These are phyloP conservation scores for Anthracocystis panici-leucophaei DNA, from an alignment of 1,284 basidiomycete genomes.

Conservation along the genomic window DNA sequence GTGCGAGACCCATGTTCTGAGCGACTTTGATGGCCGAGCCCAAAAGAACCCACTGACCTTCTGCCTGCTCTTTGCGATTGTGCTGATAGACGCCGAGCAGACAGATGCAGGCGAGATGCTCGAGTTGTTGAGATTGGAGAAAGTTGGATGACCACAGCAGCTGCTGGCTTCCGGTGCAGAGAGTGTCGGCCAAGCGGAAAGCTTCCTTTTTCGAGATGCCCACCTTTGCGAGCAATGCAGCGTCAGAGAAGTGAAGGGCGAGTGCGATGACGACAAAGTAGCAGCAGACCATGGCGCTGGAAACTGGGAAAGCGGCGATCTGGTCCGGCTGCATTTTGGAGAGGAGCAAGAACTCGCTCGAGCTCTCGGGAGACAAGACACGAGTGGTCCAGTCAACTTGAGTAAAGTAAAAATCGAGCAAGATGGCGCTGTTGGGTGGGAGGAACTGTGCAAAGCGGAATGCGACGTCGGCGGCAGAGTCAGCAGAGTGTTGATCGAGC, in stretches of 20 bases:
- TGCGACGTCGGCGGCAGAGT: slow-evolving; percentile 47
- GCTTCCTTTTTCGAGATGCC: slow-evolving; percentile 50
- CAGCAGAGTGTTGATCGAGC: slow-evolving; percentile 46
- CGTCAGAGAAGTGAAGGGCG: slow-evolving; percentile 59
- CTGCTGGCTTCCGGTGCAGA: slow-evolving; percentile 60
- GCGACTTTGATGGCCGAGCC: slow-evolving; percentile 63
- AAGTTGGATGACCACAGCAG: slow-evolving; percentile 64
- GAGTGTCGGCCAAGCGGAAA: slow-evolving; percentile 44
- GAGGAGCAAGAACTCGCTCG: slow-evolving; percentile 27
- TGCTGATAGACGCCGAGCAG: slow-evolving; percentile 66
- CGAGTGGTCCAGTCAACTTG: slow-evolving; percentile 63
- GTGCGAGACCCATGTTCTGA: slow-evolving; percentile 44
- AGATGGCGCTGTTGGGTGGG: slow-evolving; percentile 23
- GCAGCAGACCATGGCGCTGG: slow-evolving; percentile 57
- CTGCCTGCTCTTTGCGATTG: slow-evolving; percentile 62
- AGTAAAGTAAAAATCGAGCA: slow-evolving; percentile 63
- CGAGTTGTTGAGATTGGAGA: slow-evolving; percentile 59
- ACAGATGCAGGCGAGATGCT: slow-evolving; percentile 62
- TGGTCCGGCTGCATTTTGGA: slow-evolving; percentile 50
- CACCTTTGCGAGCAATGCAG: slow-evolving; percentile 32
- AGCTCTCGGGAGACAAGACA: slow-evolving; percentile 34
- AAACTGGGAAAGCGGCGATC: slow-evolving; percentile 48
- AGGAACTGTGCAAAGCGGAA: slow-evolving; percentile 48
- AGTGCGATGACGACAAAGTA: slow-evolving; percentile 64
- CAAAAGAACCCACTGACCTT: slow-evolving; percentile 61